Base-by-base conservation (phyloP, 306 rosid genomes). In the Corylus heterophylla region DNA sequence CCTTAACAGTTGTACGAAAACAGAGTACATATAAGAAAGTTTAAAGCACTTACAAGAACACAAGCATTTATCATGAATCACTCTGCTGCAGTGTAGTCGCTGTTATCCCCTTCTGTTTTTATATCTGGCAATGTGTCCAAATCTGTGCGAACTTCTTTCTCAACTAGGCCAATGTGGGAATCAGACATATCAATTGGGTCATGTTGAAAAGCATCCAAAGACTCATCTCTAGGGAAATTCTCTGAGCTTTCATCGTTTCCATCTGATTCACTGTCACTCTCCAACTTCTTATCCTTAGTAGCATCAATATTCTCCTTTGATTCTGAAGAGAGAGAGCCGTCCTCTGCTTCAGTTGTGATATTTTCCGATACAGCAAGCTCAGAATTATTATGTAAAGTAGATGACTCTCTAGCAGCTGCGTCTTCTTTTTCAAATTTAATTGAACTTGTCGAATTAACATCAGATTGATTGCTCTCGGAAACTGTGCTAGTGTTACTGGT, bases 171-270 rank as follows among this genome's bases (percentile, higher is more conserved):
- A 59, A 76, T 51, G 49, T 79, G 85, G 75, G 85, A 81, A 80
- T 95, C 99, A 2, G 85, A 83, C 54, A 88, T 81, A 89, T 90
- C 98, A 45, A 91, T 86, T 3, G 86, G 89, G 64, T 96, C 96
- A 16, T 83, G 89, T 55, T 89, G 92, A 83, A 80, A 76, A 39
- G 72, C 67, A 56, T 88, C 87, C 48, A 66, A 74, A 25, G 70
- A 64, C 31, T 75, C 89, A 39, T 80, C 82, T 69, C 79, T 78
- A 48, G 85, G 76, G 62, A 82, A 81, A 74, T 78, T 27, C 54
- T 84, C 87, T 7, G 87, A 81, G 64, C 74, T 77, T 58, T 83
- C 81, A 25, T 82, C 78, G 1, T 62, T 75, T 82, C 72, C 81
- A 73, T 74, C 78, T 2, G 82, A 72, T 55, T 87, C 85, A 16